Conservation (phyloP, 176 grass and related monocot genomes). For the Rhynchospora pubera region DNA sequence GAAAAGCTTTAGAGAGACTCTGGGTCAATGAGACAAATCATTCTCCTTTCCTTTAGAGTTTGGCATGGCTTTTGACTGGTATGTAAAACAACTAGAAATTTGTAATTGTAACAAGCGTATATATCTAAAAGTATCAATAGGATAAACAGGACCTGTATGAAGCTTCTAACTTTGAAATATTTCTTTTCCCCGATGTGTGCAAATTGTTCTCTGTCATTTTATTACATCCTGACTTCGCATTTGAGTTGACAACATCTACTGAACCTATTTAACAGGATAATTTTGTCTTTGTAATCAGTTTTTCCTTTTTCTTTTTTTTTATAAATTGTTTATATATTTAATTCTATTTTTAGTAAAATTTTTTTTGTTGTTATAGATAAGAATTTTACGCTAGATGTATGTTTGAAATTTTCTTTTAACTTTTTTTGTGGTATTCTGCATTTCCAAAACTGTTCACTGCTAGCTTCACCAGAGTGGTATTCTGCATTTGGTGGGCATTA, state of each 20-base stretch:
- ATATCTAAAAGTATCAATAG: not conserved
- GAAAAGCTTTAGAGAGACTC: not conserved
- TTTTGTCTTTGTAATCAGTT: no score
- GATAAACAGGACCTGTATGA: not conserved
- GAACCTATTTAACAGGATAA: no score
- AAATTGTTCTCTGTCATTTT: no score
- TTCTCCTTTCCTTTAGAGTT: not conserved
- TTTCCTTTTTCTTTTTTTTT: no score
- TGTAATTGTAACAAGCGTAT: not conserved
- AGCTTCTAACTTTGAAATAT: not conserved
- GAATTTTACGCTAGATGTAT: not conserved
- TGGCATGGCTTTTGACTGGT: not conserved
- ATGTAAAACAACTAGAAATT: not conserved
- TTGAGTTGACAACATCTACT: no score
- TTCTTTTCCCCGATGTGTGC: no score
- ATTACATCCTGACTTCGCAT: not conserved
- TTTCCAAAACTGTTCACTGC: not conserved
- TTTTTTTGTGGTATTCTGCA: not conserved
- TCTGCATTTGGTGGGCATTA: not conserved
- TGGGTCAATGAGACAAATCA: not conserved
- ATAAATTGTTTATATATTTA: no score
- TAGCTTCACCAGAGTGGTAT: not conserved
- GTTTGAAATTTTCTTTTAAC: not conserved
- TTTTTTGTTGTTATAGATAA: not conserved
- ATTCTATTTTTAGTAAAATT: not conserved